Evolutionary conservation across 23 red algal species (phyloP).

Genomic region (Chondrus crispus): DNA sequence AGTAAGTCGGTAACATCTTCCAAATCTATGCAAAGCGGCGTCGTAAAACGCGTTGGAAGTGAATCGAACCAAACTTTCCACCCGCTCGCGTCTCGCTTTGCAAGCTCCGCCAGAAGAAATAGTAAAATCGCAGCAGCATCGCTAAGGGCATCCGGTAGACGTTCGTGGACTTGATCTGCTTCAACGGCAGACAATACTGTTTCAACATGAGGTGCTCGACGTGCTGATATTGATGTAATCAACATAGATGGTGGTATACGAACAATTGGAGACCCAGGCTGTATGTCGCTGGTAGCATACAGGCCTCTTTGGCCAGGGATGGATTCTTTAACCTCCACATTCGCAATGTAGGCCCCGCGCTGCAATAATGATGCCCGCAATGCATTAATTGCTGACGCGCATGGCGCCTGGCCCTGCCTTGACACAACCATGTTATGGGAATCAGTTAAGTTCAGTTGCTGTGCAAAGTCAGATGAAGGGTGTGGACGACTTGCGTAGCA

Average conservation of each 20-base stretch:
- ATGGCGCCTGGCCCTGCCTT: no score
- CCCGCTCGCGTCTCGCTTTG: background rate
- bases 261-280: background rate
- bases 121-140: conserved; percentile 23
- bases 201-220: background rate
- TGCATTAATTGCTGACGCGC: no score
- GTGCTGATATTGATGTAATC: background rate
- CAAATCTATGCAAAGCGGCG: background rate
- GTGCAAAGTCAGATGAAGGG: no score
- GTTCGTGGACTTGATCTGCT: background rate
- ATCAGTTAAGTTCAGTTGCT: no score
- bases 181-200: background rate
- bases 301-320: background rate
- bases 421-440: no score
- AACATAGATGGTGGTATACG: background rate
- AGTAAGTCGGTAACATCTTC: conserved; percentile 2
- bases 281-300: background rate
- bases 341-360: background rate
- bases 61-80: conserved; percentile 1
- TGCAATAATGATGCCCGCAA: no score
- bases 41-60: background rate
- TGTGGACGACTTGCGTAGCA: no score
- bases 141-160: conserved; percentile 11
- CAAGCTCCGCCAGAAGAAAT: conserved; percentile 13
- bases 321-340: background rate